phyloP scores from a whole-genome alignment of 805 yeast genomes.

The Wickerhamiella allomyrinae region DNA sequence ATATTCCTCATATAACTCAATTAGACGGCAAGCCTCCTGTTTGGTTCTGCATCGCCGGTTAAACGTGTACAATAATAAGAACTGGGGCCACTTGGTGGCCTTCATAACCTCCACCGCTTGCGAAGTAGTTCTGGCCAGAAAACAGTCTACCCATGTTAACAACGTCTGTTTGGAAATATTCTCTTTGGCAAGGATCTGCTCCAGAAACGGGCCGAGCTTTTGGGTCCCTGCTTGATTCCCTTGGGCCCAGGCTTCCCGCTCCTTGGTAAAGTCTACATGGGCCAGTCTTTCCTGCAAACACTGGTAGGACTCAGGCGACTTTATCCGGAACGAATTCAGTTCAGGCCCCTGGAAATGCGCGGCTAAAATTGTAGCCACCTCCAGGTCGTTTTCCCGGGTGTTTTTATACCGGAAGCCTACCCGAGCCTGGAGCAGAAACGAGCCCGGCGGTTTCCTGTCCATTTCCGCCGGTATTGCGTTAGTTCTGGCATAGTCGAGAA shows the following conservation, averaged over 20 bases:
- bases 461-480: conserved; percentile 3
- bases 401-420: conserved; percentile 11
- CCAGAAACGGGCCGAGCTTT: background rate
- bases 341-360: background rate
- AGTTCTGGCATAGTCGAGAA: conserved; percentile 10
- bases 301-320: background rate
- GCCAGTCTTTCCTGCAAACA: background rate
- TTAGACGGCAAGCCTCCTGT: conserved; percentile 16
- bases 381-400: background rate
- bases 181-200: background rate
- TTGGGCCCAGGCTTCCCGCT: background rate
- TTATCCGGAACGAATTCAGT: background rate
- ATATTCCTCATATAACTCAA: conserved; percentile 14
- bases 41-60: conserved; percentile 15
- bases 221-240: too few relatives aligned
- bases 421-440: conserved; percentile 7
- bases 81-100: conserved; percentile 19
- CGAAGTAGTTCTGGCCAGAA: conserved; percentile 9
- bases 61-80: conserved; percentile 17
- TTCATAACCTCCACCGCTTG: conserved; percentile 14
- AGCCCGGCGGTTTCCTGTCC: conserved; percentile 4
- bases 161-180: background rate
- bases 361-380: conserved; percentile 8
- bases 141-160: conserved; percentile 5
- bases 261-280: background rate